These are phyloP conservation scores for Excoecaria agallocha DNA, from an alignment of 345 rosid genomes.

Conservation along the genomic window DNA sequence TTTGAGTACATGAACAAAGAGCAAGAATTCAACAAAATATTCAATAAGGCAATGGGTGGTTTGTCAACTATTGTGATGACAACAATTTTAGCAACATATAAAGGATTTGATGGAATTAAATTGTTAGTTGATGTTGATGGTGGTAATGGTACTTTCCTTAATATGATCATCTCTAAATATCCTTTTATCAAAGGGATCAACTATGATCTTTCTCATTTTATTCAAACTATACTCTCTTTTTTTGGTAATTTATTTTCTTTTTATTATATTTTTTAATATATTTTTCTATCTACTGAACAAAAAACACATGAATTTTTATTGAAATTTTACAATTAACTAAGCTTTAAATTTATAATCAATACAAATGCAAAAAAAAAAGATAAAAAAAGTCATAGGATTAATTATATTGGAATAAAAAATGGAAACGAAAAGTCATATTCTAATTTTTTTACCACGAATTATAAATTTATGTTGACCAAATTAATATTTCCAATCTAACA, in stretches of 20 bases:
- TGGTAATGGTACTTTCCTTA: conserved; percentile 29
- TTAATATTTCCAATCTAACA: no score
- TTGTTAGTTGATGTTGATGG: conserved; percentile 42
- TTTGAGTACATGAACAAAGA: conserved; percentile 28
- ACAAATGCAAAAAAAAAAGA: no score
- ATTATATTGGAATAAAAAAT: no score
- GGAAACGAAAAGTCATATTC: no score
- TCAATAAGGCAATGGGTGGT: conserved; percentile 32
- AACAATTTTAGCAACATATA: conserved; percentile 26
- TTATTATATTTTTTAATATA: neutral
- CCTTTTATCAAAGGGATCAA: conserved; percentile 50
- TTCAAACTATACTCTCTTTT: conserved; percentile 27
- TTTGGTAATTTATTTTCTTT: conserved; percentile 24
- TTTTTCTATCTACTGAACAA: neutral
- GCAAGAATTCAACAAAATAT: conserved; percentile 9
- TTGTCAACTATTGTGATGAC: conserved; percentile 27
- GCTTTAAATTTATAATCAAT: no score
- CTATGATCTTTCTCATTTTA: conserved; percentile 40
- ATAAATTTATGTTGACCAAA: no score
- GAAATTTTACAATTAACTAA: no score
- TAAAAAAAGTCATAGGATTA: no score
- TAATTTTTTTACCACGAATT: no score
- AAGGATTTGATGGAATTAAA: conserved; percentile 34
- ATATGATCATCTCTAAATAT: no score
- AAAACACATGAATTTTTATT: no score